Evolutionary conservation across 1,284 basidiomycete genomes (phyloP).

Genomic region (Ceratobasidium papillatum): DNA sequence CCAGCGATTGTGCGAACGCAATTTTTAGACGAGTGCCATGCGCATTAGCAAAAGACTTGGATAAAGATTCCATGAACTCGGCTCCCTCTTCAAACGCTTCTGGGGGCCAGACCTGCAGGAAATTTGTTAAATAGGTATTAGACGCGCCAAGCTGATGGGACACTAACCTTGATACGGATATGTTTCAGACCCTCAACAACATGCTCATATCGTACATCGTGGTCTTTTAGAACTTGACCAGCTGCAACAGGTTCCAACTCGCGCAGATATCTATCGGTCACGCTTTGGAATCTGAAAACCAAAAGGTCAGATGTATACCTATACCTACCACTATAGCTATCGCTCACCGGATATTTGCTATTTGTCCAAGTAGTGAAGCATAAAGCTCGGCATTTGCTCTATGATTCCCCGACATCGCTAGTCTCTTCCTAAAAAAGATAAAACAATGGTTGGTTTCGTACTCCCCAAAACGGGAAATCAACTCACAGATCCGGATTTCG

Average conservation of each 20-base stretch:
- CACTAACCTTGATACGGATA: conserved; percentile 76
- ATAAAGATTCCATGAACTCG: conserved; percentile 86
- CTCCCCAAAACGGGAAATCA: neutral
- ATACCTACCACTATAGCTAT: conserved; percentile 13
- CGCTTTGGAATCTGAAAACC: conserved; percentile 75
- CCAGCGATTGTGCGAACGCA: conserved; percentile 86
- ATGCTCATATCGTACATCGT: conserved; percentile 82
- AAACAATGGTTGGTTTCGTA: neutral
- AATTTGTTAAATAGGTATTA: conserved; percentile 3
- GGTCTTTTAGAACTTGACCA: conserved; percentile 78
- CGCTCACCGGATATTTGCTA: conserved; percentile 76
- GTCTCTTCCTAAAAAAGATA: conserved; percentile 55
- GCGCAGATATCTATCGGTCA: conserved; percentile 84
- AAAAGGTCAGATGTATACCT: neutral
- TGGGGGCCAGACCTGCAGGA: conserved; percentile 84
- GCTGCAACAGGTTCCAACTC: conserved; percentile 79
- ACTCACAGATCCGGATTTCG: conserved; percentile 69
- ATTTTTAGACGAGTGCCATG: conserved; percentile 87
- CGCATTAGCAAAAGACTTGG: conserved; percentile 83
- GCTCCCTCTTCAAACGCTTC: conserved; percentile 94
- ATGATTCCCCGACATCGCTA: conserved; percentile 74
- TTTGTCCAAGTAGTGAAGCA: conserved; percentile 80
- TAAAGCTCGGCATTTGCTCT: conserved; percentile 82
- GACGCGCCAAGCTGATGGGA: neutral
- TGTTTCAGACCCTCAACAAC: conserved; percentile 80